Percentiles rank a stretch among this genome's conserved stretches.
Conservation (phyloP, 2,329 filamentous ascomycete species). For the Waltergamsia citrina region DNA sequence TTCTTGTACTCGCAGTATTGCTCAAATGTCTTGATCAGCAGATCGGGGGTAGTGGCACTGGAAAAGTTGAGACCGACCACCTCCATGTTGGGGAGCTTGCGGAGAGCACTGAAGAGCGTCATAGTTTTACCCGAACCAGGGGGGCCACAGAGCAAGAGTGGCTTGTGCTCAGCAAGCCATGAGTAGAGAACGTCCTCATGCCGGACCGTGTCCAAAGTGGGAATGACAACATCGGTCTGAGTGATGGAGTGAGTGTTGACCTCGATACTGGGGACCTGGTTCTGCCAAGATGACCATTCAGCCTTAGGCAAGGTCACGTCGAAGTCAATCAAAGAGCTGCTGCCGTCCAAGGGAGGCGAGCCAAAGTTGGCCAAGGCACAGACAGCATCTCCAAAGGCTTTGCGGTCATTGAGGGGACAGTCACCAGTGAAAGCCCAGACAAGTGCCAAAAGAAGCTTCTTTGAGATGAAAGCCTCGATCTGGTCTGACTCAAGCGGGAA, state of each 20-base stretch:
- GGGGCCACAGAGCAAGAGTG: slow-evolving; percentile 88
- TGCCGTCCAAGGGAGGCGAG: slow-evolving; percentile 67
- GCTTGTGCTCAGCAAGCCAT: slow-evolving; percentile 98
- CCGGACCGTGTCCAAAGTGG: slow-evolving; percentile 90
- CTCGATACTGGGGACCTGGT: slow-evolving; percentile 86
- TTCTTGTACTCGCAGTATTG: slow-evolving; percentile 99
- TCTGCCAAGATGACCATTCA: slow-evolving; percentile 91
- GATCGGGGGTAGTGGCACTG: slow-evolving; percentile 92
- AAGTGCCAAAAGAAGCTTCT: slow-evolving; percentile 85
- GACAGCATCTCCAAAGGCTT: slow-evolving; percentile 79
- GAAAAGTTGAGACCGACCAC: slow-evolving; percentile 99
- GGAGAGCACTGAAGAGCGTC: slow-evolving; percentile 95
- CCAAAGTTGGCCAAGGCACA: slow-evolving; percentile 78
- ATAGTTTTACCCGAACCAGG: slow-evolving; percentile 99
- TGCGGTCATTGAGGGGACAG: slow-evolving; percentile 80
- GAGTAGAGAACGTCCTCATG: slow-evolving; percentile 99
- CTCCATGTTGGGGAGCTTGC: slow-evolving; percentile 97
- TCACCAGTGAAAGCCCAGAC: slow-evolving; percentile 97
- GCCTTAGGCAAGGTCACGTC: slow-evolving; percentile 80
- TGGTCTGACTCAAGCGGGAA: slow-evolving; percentile 89
- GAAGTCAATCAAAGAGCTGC: slow-evolving; percentile 87
- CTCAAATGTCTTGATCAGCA: slow-evolving; percentile 98
- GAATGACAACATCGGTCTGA: slow-evolving; percentile 97
- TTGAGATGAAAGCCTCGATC: slow-evolving; percentile 79
- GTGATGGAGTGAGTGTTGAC: slow-evolving; percentile 98